Base-by-base conservation (phyloP, 2,329 filamentous ascomycete genomes). In the Trematosphaeria pertusa region DNA sequence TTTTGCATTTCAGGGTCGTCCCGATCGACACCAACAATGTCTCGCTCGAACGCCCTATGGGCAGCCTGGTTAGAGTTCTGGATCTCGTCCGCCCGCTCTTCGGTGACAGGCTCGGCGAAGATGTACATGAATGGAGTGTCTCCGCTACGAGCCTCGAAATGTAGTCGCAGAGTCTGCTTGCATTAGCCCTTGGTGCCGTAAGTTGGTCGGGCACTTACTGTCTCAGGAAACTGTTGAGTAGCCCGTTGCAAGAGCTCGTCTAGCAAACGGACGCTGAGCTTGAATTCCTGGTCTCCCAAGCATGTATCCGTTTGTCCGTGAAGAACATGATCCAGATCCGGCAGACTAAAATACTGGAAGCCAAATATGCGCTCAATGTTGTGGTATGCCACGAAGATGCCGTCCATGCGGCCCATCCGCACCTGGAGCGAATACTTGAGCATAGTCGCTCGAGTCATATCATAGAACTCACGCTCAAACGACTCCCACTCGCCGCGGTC, bases 351-450 rank as follows among this genome's bases (percentile, higher is more conserved):
- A 68, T 99, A 99, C 72, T 99, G 94, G 71, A 99, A 99, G 5
- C 94, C 94, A 67, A 99, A 99, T 38, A 99, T 96, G 44, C 92
- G 88, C 72, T 92, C 82, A 2, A 91, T 89, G 69, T 99, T 99
- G 77, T 99, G 94, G 69, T 86, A 99, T 2, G 94, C 94, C 17
- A 97, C 89, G 65, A 97, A 99, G 38, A 97, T 97, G 43, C 94
- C 94, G 67, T 99, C 93, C 95, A 99, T 99, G 38, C 92, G 86
- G 14, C 95, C 94, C 84, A 99, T 95, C 34, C 94, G 89, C 20
- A 93, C 95, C 73, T 99, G 94, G 21, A 99, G 79, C 8, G 92
- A 96, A 71, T 99, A 99, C 67, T 99, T 99, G 44, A 99, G 78
- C 75, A 99, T 93, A 0, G 93, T 94, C 1, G 92, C 84, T 42